Conservation (phyloP, 306 rosid species). For the Oxytropis ochrocephala region DNA sequence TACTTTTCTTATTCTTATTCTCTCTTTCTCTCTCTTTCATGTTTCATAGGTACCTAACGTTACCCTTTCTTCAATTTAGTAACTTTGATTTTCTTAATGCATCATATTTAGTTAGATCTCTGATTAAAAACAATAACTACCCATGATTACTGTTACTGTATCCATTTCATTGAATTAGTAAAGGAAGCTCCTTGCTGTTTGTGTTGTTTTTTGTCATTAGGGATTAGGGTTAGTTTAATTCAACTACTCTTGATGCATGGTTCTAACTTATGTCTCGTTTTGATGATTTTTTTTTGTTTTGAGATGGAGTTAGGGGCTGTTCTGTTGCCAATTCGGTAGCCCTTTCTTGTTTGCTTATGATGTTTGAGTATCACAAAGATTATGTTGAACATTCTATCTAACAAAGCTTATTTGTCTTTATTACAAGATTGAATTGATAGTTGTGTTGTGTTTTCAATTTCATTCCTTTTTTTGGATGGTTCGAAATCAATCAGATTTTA, state of each 20-base stretch:
- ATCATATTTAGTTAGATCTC: not conserved
- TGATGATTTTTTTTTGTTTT: not conserved
- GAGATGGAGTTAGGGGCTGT: not conserved
- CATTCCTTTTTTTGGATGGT: not conserved
- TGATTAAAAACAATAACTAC: not conserved
- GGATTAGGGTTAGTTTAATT: not conserved
- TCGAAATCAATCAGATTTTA: no score
- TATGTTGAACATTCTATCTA: not conserved
- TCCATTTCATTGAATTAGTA: not conserved
- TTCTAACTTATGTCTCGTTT: not conserved
- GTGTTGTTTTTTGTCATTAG: not conserved
- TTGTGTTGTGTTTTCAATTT: not conserved
- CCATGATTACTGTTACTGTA: not conserved
- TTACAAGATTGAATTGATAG: not conserved
- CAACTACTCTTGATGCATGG: not conserved
- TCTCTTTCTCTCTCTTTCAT: not conserved
- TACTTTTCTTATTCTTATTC: slow-evolving; percentile 7
- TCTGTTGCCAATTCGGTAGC: not conserved
- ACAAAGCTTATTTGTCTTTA: no score
- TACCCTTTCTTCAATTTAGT: not conserved
- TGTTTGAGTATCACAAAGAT: not conserved
- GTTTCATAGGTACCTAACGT: not conserved
- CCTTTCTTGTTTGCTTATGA: not conserved
- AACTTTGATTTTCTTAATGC: not conserved
- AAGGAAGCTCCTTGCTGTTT: not conserved